Base-by-base conservation (phyloP, 2,329 filamentous ascomycete species). In the Fusarium transvaalense region DNA sequence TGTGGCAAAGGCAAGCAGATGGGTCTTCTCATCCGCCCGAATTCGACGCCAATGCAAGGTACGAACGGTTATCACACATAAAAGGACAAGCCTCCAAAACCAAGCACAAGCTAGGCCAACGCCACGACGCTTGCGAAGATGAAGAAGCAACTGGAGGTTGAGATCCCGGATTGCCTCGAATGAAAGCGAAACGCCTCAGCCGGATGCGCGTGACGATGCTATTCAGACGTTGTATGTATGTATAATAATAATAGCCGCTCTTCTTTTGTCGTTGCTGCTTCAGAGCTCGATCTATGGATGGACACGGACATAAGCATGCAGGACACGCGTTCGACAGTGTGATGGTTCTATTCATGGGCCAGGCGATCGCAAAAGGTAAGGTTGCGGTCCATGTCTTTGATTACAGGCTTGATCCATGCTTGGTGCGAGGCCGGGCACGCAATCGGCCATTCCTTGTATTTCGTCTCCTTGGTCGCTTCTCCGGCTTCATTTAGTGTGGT, bases 21-120 rank as follows among this genome's bases (percentile, higher is more conserved):
- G n/a, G 47, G 47, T 19, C 42, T 37, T 47, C 48, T 42, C 54
- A 59, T 31, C 29, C 23, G 21, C 37, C 23, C 35, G 23, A 35
- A 48, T 42, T 38, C 29, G 25, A 57, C 67, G 56, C 67, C 67
- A 71, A 70, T 70, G 67, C 67, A 70, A 70, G 67, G 67, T 68
- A 70, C 67, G 67, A 45, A 52, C 56, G 47, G 43, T 50, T 64
- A 61, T 70, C 67, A 71, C 67, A 68, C 48, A 52, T 32, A 56
- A 57, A 56, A 29, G 60, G 60, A 62, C 31, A 62, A 62, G 59
- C n/a, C 23, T 35, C 32, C 39, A 39, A 35, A 25, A 46, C 48
- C 37, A 53, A 47, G 29, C 23, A 37, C 27, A n/a, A 56, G 58
- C 60, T 56, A 58, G 52, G 53, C 54, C 41, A 41, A 21, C 64